Conservation (phyloP, 2,329 filamentous ascomycete species). For the Beauveria australis region DNA sequence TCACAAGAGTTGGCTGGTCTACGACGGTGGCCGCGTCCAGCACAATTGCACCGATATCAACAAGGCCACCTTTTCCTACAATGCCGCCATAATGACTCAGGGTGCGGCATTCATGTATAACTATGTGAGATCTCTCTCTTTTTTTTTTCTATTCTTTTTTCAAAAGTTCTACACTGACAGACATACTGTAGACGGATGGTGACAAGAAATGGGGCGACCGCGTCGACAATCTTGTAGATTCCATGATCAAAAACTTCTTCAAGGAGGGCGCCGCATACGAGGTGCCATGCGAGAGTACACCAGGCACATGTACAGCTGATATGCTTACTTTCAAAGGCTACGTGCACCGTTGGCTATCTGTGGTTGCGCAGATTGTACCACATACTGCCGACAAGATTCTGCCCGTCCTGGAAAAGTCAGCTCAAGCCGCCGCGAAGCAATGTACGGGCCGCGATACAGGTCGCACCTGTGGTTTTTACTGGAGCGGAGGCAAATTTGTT, state of each 20-base stretch:
- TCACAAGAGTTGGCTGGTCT: conserved; percentile 50
- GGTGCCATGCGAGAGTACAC: conserved; percentile 51
- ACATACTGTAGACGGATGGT: conserved; percentile 4
- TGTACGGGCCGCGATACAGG: conserved; percentile 53
- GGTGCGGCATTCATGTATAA: conserved; percentile 65
- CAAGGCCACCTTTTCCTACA: conserved; percentile 59
- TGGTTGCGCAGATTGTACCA: conserved; percentile 54
- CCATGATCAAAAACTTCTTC: conserved; percentile 44
- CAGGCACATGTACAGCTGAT: conserved; percentile 57
- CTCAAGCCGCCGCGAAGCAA: conserved; percentile 50
- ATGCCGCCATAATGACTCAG: conserved; percentile 52
- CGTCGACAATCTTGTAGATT: conserved; percentile 46
- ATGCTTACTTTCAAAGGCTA: conserved; percentile 68
- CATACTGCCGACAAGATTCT: conserved; percentile 46
- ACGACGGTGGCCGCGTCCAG: conserved; percentile 52
- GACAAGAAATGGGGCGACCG: conserved; percentile 7
- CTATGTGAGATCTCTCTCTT: conserved; percentile 32
- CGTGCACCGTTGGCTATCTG: conserved; percentile 56
- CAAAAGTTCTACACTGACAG: not conserved
- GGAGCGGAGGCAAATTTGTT: conserved; percentile 34
- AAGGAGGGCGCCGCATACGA: conserved; percentile 55
- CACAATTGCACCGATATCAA: conserved; percentile 54
- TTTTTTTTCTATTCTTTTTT: conserved; percentile 13
- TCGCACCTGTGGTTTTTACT: conserved; percentile 55
- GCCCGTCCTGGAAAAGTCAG: conserved; percentile 48